Conservation (phyloP, 768 basidiomycete genomes). For the Rhodotorula paludigena region DNA sequence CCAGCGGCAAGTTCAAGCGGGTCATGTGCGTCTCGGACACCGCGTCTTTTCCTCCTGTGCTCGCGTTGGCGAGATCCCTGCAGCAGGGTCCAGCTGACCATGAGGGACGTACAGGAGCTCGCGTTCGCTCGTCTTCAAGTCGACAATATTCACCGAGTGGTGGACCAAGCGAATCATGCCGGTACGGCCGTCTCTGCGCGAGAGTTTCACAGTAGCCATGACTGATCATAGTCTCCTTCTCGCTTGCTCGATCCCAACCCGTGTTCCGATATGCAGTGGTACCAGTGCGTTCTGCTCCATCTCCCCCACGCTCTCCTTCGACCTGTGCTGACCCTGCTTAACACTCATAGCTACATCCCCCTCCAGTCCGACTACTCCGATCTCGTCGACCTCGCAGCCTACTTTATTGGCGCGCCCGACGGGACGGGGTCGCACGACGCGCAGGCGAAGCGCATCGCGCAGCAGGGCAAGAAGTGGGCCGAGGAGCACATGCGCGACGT, state of each 20-base stretch:
- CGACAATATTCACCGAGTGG: conserved; percentile 41
- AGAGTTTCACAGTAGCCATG: no score
- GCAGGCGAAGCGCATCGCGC: conserved; percentile 26
- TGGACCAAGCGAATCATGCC: conserved; percentile 40
- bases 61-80: no score
- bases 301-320: conserved; percentile 41
- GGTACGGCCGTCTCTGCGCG: conserved; percentile 12
- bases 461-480: conserved; percentile 34
- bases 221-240: no score
- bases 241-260: neutral
- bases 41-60: no score
- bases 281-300: conserved; percentile 11
- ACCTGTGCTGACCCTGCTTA: conserved; percentile 48
- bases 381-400: conserved; percentile 38
- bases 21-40: conserved; percentile 20
- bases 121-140: conserved; percentile 34
- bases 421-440: conserved; percentile 34
- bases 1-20: conserved; percentile 20
- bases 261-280: conserved; percentile 7
- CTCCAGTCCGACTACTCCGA: conserved; percentile 43
- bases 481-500: conserved; percentile 32
- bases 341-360: conserved; percentile 32
- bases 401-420: conserved; percentile 39
- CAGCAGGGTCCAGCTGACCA: no score
- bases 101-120: conserved; percentile 21